phyloP scores from a whole-genome alignment of 768 basidiomycete species.

The Tylopilus balloui region DNA sequence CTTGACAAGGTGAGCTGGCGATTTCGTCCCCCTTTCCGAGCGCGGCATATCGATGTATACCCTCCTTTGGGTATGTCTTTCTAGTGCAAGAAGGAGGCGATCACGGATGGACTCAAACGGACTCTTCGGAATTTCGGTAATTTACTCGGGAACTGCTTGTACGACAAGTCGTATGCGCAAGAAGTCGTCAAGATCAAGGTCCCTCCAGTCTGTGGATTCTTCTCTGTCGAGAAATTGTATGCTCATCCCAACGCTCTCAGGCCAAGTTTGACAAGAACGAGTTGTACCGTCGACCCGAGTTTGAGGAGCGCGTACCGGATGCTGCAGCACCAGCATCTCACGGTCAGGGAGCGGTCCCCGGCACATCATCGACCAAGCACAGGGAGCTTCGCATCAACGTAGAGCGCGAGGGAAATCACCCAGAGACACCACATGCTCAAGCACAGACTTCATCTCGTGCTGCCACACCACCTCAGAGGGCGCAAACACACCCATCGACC shows the following conservation, averaged over 20 bases:
- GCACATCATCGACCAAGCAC: background rate
- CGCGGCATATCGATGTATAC: conserved; percentile 4
- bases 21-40: background rate
- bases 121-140: conserved; percentile 91
- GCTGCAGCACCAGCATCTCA: background rate
- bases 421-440: conserved; percentile 14
- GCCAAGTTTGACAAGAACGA: conserved; percentile 64
- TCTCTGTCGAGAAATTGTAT: background rate
- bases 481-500: background rate
- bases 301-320: conserved; percentile 44
- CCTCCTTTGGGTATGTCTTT: background rate
- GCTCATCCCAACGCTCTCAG: background rate
- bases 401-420: conserved; percentile 9
- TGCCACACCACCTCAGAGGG: background rate
- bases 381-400: conserved; percentile 15
- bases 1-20: conserved; percentile 78
- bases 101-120: conserved; percentile 92
- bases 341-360: background rate
- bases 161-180: conserved; percentile 85
- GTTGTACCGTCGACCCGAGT: conserved; percentile 69
- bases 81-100: conserved; percentile 97
- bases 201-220: conserved; percentile 58
- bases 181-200: conserved; percentile 88
- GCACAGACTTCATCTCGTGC: background rate
- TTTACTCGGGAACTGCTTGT: conserved; percentile 93